Conservation (phyloP, 2,329 filamentous ascomycete species). For the Emmonsiellopsis sp. region DNA sequence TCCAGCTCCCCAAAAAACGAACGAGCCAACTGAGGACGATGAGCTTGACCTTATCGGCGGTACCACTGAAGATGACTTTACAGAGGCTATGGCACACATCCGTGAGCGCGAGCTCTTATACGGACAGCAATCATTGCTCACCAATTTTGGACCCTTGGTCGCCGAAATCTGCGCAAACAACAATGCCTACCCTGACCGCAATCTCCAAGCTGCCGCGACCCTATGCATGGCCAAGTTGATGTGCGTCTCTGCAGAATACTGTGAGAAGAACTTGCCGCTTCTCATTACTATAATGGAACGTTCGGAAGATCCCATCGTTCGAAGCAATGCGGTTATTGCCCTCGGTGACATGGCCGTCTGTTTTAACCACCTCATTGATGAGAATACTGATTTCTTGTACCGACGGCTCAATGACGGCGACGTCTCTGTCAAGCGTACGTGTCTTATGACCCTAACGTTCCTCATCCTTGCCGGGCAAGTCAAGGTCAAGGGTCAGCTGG, state of each 20-base stretch:
- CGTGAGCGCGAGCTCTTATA: constrained; percentile 77
- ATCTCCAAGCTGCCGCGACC: constrained; percentile 85
- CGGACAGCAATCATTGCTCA: constrained; percentile 72
- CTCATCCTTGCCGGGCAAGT: constrained; percentile 93
- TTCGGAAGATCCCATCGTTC: constrained; percentile 81
- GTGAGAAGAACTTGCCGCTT: constrained; percentile 81
- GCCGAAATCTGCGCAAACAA: constrained; percentile 93
- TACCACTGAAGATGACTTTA: constrained; percentile 90
- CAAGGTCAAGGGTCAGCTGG: constrained; percentile 97
- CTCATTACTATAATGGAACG: constrained; percentile 97
- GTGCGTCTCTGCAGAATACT: constrained; percentile 96
- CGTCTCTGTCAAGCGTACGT: constrained; percentile 87
- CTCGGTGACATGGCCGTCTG: constrained; percentile 98
- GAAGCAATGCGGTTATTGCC: constrained; percentile 93
- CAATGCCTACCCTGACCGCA: constrained; percentile 79
- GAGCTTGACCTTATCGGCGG: constrained; percentile 95
- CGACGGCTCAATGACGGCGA: constrained; percentile 82
- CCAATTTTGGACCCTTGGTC: constrained; percentile 83
- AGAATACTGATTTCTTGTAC: constrained; percentile 98
- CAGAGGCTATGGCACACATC: constrained; percentile 74
- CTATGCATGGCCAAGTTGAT: constrained; percentile 95
- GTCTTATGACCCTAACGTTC: constrained; percentile 97
- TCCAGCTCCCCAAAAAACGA: constrained; percentile 37
- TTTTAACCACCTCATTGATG: constrained; percentile 98
- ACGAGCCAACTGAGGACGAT: constrained; percentile 60